Percentiles rank a stretch among this genome's conserved stretches.
Evolutionary conservation across 2,329 filamentous ascomycete species (phyloP).

Genomic region (Aaosphaeria arxii): DNA sequence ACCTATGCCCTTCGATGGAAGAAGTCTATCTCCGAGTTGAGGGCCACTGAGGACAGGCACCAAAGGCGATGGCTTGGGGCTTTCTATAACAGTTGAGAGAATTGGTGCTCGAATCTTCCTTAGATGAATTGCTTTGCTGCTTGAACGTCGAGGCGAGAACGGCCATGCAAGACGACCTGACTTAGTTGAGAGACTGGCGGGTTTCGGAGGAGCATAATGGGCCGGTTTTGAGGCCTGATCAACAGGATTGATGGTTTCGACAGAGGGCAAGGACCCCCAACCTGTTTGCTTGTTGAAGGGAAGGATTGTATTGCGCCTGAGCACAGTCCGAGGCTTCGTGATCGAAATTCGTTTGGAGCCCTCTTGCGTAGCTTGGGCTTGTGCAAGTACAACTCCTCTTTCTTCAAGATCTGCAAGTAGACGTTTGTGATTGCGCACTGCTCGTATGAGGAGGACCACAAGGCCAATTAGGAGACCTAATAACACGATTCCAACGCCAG

Average conservation of each 20-base stretch:
- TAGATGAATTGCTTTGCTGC: slow-evolving; percentile 24
- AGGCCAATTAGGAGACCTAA: slow-evolving; percentile 21
- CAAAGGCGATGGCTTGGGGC: slow-evolving; percentile 31
- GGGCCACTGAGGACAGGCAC: slow-evolving; percentile 16
- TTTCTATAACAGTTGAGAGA: slow-evolving; percentile 40
- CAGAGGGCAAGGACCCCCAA: slow-evolving; percentile 41
- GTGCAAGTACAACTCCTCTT: slow-evolving; percentile 24
- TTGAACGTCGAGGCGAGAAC: slow-evolving; percentile 21
- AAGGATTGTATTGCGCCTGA: slow-evolving; percentile 28
- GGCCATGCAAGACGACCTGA: slow-evolving; percentile 28
- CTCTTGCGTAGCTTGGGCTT: slow-evolving; percentile 14
- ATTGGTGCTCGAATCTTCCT: slow-evolving; percentile 22
- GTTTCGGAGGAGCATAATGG: slow-evolving; percentile 22
- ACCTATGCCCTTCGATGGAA: slow-evolving; percentile 15
- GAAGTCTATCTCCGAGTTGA: slow-evolving; percentile 4
- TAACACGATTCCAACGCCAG: slow-evolving; percentile 22
- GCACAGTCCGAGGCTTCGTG: slow-evolving; percentile 26
- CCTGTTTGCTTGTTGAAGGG: slow-evolving; percentile 36
- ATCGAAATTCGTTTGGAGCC: slow-evolving; percentile 4
- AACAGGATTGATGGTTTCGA: slow-evolving; percentile 30
- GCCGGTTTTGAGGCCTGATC: slow-evolving; percentile 12
- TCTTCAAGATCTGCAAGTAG: slow-evolving; percentile 31
- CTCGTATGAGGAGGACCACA: slow-evolving; percentile 23
- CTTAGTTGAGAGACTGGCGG: slow-evolving; percentile 13
- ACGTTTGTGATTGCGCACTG: slow-evolving; percentile 24